phyloP scores from a whole-genome alignment of 768 basidiomycete species.

The Termitomyces sp. region DNA sequence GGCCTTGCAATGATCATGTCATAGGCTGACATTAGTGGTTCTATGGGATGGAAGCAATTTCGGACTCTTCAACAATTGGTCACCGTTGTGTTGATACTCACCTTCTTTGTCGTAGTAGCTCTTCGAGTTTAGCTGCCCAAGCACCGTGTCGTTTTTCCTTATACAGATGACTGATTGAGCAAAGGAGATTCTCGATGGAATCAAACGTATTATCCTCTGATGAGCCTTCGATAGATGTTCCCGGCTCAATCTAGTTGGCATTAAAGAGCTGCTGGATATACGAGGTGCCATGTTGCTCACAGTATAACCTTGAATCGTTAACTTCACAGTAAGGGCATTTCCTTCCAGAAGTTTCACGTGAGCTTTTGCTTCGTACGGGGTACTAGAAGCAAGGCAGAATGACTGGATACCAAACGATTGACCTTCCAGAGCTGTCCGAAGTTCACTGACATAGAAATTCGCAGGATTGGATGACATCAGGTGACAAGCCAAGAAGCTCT shows the following conservation, averaged over 20 bases:
- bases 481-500: no score
- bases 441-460: slow-evolving; percentile 42
- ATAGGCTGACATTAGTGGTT: neutral
- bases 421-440: slow-evolving; percentile 49
- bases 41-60: neutral
- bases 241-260: slow-evolving; percentile 5
- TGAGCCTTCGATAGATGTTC: neutral
- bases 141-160: slow-evolving; percentile 36
- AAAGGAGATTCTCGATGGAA: slow-evolving; percentile 53
- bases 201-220: slow-evolving; percentile 36
- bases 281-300: slow-evolving; percentile 25
- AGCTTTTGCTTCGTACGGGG: slow-evolving; percentile 44
- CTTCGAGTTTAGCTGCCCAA: slow-evolving; percentile 43
- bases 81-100: neutral
- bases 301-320: slow-evolving; percentile 52
- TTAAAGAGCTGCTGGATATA: neutral
- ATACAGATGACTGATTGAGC: slow-evolving; percentile 50
- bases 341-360: slow-evolving; percentile 55
- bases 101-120: slow-evolving; percentile 18
- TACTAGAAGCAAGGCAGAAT: slow-evolving; percentile 35
- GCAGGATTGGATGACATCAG: slow-evolving; percentile 15
- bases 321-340: slow-evolving; percentile 33
- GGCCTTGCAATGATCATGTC: neutral
- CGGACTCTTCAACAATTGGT: neutral
- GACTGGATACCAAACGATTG: slow-evolving; percentile 50